A percentile compares a stretch with the other conserved stretches of the same genome.
These are phyloP conservation scores for Effrenium voratum DNA, from an alignment of 73 alveolate genomes.

Conservation along the genomic window DNA sequence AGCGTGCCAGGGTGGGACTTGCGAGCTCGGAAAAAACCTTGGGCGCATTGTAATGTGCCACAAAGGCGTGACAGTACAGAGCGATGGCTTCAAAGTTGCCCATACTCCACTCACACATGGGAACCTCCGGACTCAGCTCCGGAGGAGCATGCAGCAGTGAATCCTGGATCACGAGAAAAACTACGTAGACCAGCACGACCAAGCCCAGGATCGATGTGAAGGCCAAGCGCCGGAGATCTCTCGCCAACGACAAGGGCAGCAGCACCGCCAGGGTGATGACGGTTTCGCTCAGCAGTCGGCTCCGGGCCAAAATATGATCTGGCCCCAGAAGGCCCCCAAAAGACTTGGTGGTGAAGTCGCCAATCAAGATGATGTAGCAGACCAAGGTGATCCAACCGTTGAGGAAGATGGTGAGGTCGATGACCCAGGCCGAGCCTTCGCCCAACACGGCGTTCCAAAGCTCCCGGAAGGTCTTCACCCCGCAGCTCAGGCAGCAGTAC, in stretches of 20 bases:
- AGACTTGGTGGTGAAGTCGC: constrained; percentile 78
- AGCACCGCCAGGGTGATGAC: constrained; percentile 56
- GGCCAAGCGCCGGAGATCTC: constrained; percentile 65
- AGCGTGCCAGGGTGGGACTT: constrained; percentile 45
- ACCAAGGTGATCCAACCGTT: constrained; percentile 86
- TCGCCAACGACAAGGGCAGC: constrained; percentile 81
- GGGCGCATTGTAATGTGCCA: constrained; percentile 91
- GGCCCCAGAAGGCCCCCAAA: constrained; percentile 68
- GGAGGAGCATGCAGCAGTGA: constrained; percentile 62
- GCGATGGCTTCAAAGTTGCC: constrained; percentile 86
- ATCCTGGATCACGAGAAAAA: constrained; percentile 60
- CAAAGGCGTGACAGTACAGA: constrained; percentile 77
- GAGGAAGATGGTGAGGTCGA: constrained; percentile 57
- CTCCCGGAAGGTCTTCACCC: constrained; percentile 72
- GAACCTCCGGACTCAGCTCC: constrained; percentile 51
- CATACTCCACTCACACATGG: constrained; percentile 57
- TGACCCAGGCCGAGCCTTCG: constrained; percentile 39
- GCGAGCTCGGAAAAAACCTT: constrained; percentile 83
- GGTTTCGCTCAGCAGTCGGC: constrained; percentile 30
- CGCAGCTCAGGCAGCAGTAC: constrained; percentile 65
- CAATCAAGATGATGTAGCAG: constrained; percentile 80
- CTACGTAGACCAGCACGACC: constrained; percentile 65
- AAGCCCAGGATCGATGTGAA: constrained; percentile 82
- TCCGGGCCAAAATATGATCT: constrained; percentile 47
- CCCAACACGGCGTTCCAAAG: constrained; percentile 62